A percentile compares a stretch with the other conserved stretches of the same genome.
phyloP scores from a whole-genome alignment of 495 filamentous ascomycete species.

The Lophium mytilinum region DNA sequence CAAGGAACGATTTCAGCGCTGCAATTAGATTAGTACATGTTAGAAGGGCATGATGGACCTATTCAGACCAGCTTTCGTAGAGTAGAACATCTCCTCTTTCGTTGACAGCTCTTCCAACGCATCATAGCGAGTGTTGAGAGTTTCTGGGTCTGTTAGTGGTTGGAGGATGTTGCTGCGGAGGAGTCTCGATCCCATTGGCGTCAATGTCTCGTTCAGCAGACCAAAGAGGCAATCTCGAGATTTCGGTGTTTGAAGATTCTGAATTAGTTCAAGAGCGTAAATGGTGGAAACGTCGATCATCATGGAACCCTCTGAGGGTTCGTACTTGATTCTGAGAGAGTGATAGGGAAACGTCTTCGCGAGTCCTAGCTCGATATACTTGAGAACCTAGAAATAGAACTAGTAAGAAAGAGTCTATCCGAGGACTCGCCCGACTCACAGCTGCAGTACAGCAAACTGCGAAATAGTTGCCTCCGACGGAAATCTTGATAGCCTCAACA shows the following conservation, averaged over 20 bases:
- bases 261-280: constrained; percentile 76
- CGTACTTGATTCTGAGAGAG: constrained; percentile 77
- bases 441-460: constrained; percentile 84
- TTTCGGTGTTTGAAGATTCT: constrained; percentile 69
- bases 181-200: constrained; percentile 78
- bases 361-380: constrained; percentile 66
- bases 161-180: constrained; percentile 79
- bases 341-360: constrained; percentile 60
- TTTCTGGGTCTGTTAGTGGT: constrained; percentile 65
- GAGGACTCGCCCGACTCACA: constrained; percentile 41
- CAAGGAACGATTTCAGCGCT: constrained; percentile 67
- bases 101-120: constrained; percentile 75
- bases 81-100: constrained; percentile 81
- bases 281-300: constrained; percentile 86
- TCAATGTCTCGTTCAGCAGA: constrained; percentile 73
- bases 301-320: constrained; percentile 88
- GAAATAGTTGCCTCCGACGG: constrained; percentile 79
- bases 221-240: constrained; percentile 76
- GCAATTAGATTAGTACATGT: constrained; percentile 4
- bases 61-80: constrained; percentile 54
- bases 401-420: constrained; percentile 5
- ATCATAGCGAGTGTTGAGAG: constrained; percentile 61
- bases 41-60: neutral
- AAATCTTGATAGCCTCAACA: constrained; percentile 66
- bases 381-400: constrained; percentile 52